Evolutionary conservation across 1,139 yeast species (phyloP), one percentile per base, ranked within the genome.

Genomic region (Petasospora fabianii): DNA sequence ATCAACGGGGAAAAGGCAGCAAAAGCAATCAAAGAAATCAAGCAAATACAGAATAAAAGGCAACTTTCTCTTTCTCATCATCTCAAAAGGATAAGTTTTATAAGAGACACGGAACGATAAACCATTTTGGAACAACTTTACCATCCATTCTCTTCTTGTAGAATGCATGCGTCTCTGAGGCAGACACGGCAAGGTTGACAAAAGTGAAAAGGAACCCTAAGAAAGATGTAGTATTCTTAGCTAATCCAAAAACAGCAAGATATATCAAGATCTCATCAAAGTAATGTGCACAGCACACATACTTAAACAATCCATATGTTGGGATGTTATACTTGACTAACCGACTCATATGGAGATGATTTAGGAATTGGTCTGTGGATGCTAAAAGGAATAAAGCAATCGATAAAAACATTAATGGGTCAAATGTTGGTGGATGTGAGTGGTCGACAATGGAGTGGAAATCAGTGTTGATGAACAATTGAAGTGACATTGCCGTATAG

Each of bases 271-370:
- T 64, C 56, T 90, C 97, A 50, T 84, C 84, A 14, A 82, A 65
- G 53, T 88, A 90, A 59, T 90, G 97, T 0, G 97, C 90, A 52
- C 88, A 81, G 11, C 83, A 71, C 2, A 76, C 69, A 12, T 55
- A 53, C 29, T 59, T 59, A 58, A 86, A 82, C 34, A 78, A 54
- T 2, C 80, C 70, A 29, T 60, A 59, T 0, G 56, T 55, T 0
- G 97, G 97, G 24, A 75, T 55, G 0, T 80, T 66, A 60, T 90
- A 90, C 59, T 88, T 88, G 17, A 64, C 64, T 30, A 87, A 65
- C 4, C 60, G 50, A 0, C 94, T 71, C 42, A 90, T 66, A 46
- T 80, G 75, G 5, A 45, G 42, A 59, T 90, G 97, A 51, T 76
- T 75, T 17, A 49, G 49, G 47, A 55, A 68, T 59, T 90, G 97